Evolutionary conservation across 371 early-diverging fungal species (phyloP).

Genomic region (Chytridium lagenaria): DNA sequence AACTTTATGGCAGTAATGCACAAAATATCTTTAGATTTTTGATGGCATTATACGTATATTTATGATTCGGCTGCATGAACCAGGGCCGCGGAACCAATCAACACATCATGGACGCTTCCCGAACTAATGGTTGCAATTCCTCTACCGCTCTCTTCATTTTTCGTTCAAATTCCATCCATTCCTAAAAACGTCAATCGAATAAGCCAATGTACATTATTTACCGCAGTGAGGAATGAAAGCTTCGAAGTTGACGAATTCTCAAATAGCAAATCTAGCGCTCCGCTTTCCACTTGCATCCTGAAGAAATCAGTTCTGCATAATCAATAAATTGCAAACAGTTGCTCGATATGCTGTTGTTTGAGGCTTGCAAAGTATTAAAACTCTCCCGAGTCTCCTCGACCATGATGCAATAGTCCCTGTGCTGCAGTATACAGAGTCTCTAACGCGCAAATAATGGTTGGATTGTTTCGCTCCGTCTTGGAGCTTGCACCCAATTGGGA

Average conservation of each 20-base stretch:
- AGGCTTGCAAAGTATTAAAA: not conserved
- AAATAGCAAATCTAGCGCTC: not conserved
- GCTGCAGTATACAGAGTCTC: not conserved
- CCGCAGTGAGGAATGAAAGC: not conserved
- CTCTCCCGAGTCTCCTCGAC: not conserved
- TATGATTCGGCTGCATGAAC: not conserved
- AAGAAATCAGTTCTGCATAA: too few relatives aligned
- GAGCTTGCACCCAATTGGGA: not conserved
- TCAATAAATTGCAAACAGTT: too few relatives aligned
- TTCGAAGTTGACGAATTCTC: not conserved
- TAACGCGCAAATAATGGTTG: constrained; percentile 1
- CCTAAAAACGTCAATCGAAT: not conserved
- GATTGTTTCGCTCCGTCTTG: not conserved
- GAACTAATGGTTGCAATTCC: constrained; percentile 4
- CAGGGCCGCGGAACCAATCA: not conserved
- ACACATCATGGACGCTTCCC: not conserved
- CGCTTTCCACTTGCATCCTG: not conserved
- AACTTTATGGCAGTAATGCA: too few relatives aligned
- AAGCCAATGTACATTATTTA: not conserved
- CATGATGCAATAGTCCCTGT: not conserved
- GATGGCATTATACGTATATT: not conserved
- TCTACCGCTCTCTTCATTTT: not conserved
- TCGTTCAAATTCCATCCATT: not conserved
- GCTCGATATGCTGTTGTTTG: not conserved
- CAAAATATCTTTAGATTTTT: too few relatives aligned